Conservation (phyloP, 345 rosid genomes). For the Luvunga scandens region DNA sequence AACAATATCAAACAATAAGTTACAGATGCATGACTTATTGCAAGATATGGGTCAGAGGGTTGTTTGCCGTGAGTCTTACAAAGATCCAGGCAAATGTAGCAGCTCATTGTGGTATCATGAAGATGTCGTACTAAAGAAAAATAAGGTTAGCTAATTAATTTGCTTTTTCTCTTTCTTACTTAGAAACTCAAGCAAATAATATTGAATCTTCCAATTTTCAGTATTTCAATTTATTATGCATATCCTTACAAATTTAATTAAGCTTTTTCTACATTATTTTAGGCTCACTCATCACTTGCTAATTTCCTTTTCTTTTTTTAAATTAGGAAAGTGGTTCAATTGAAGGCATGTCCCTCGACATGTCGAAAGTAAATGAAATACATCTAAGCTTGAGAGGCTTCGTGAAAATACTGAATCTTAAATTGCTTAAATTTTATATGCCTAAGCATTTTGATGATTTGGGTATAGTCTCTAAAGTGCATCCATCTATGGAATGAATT, state of each 20-base stretch:
- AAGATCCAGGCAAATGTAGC: slow-evolving; percentile 25
- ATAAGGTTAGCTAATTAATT: background rate
- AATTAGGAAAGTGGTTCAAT: background rate
- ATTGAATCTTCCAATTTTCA: too few species aligned
- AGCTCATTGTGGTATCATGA: background rate
- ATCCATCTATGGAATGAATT: background rate
- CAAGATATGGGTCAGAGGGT: slow-evolving; percentile 40
- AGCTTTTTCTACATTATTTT: too few species aligned
- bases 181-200: too few species aligned
- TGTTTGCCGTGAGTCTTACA: slow-evolving; percentile 13
- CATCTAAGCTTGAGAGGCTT: background rate
- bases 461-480: too few species aligned
- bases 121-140: slow-evolving; percentile 25
- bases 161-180: background rate
- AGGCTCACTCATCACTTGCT: background rate
- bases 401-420: background rate
- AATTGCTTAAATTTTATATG: background rate
- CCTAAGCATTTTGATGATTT: background rate
- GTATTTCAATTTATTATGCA: rapidly evolving
- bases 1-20: slow-evolving; percentile 14
- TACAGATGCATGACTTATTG: slow-evolving; percentile 37
- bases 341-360: background rate
- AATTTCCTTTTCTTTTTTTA: background rate
- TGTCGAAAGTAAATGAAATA: background rate
- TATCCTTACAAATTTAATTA: too few species aligned